Evolutionary conservation across 768 basidiomycete species (phyloP).

Genomic region (Udeniomyces megalosporus): DNA sequence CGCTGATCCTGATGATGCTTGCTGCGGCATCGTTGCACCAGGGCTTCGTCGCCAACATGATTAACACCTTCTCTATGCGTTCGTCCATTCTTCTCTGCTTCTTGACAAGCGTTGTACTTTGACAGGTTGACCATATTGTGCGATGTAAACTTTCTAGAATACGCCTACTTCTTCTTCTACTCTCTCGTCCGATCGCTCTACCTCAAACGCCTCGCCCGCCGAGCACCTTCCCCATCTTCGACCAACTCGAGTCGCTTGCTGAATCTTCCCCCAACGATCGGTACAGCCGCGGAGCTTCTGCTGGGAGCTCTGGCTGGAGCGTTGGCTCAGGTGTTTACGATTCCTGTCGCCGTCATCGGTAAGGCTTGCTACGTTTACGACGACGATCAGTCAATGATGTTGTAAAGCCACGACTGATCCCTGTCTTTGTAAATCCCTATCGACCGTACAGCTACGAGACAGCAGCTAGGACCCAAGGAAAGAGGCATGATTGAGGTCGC

Average conservation of each 20-base stretch:
- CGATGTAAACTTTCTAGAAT: slow-evolving; percentile 67
- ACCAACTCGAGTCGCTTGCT: no score
- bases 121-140: no score
- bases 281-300: slow-evolving; percentile 44
- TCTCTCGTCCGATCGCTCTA: slow-evolving; percentile 73
- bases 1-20: no score
- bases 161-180: slow-evolving; percentile 99
- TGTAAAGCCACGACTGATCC: no score
- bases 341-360: slow-evolving; percentile 72
- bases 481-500: slow-evolving; percentile 53
- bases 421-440: neutral
- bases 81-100: slow-evolving; percentile 28
- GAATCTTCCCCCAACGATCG: slow-evolving; percentile 17
- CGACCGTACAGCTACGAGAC: slow-evolving; percentile 54
- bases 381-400: neutral
- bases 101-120: no score
- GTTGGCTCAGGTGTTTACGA: slow-evolving; percentile 92
- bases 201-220: slow-evolving; percentile 49
- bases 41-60: slow-evolving; percentile 90
- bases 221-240: slow-evolving; percentile 19
- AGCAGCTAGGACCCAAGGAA: slow-evolving; percentile 46
- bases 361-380: neutral
- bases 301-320: slow-evolving; percentile 86
- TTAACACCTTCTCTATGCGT: slow-evolving; percentile 98
- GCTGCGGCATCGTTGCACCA: neutral